Evolutionary conservation across 306 rosid genomes (phyloP).

Genomic region (Inga oerstediana): DNA sequence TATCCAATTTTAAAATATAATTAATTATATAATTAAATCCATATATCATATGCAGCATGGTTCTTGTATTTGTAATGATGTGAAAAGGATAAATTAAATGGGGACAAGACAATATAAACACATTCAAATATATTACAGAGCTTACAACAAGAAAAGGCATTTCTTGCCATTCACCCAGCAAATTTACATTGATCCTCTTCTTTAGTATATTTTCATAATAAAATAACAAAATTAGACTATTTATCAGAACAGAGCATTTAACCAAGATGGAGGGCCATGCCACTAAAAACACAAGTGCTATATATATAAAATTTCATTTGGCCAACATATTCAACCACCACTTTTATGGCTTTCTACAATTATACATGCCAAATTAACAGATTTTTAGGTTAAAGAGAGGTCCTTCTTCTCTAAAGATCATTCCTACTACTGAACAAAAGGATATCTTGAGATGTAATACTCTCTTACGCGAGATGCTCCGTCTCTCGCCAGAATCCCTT

Average conservation of each 20-base stretch:
- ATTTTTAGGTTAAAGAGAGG: constrained; percentile 39
- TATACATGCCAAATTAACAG: constrained; percentile 47
- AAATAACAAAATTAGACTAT: not conserved
- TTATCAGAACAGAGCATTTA: constrained; percentile 25
- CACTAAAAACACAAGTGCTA: constrained; percentile 41
- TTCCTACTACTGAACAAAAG: constrained; percentile 62
- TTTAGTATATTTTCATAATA: not conserved
- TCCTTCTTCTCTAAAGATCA: constrained; percentile 4
- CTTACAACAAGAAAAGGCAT: not conserved
- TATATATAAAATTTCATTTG: constrained; percentile 38
- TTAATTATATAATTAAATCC: not conserved
- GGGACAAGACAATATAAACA: not conserved
- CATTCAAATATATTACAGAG: not conserved
- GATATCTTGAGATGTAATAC: constrained; percentile 69
- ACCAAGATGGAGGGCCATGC: constrained; percentile 9
- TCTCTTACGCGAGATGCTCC: constrained; percentile 84
- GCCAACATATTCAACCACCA: constrained; percentile 48
- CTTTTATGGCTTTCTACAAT: constrained; percentile 48
- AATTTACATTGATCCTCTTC: not conserved
- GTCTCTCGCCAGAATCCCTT: constrained; percentile 81
- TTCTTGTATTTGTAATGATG: not conserved
- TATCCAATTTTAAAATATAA: not conserved
- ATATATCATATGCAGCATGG: not conserved
- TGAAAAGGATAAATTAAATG: not conserved
- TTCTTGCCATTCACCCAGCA: not conserved